Base-by-base conservation (phyloP, 352 stramenopile genomes). In the Aphanomyces stellatus region DNA sequence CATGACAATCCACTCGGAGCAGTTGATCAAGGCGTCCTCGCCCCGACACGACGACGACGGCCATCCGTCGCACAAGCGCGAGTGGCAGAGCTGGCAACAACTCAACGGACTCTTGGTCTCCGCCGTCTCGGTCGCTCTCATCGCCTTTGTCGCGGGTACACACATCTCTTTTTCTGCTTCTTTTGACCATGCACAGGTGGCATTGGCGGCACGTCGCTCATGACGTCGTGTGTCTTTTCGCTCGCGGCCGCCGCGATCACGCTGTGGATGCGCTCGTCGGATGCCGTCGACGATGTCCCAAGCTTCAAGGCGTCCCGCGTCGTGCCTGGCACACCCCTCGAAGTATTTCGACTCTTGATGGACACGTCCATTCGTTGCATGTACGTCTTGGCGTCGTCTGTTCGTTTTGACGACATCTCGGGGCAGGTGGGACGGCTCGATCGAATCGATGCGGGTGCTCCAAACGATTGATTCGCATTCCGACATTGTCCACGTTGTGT, bases 401-500 rank as follows among this genome's bases (percentile, higher is more conserved):
- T 11, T 30, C 13, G 27, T 4, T 17, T 13, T n/a, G 43, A 2
- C 35, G 37, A 8, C n/a, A 1, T n/a, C 43, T n/a, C 22, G 19
- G n/a, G n/a, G 25, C 34, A 83, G 76, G 6, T 91, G 82, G 82
- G 82, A 90, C 62, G 77, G 79, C 8, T 85, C 81, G 1, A 74
- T 90, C 0, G 82, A 89, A 56, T 71, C 65, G 57, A 79, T 78
- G 0, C 71, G 82, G 42, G 80, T 89, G 3, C 79, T 91, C 60
- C 81, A 91, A 69, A 88, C 81, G 0, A 88, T 91, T 48, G 82
- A 91, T 40, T 77, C 88, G 56, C 82, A 91, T 67, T 82, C 82
- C 49, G 82, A 91, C 73, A 90, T 91, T 63, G 77, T 90, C 53
- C 79, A 90, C 66, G 70, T 90, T 60, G 76, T 89, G n/a, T 90